Conservation (phyloP, 106 monocot genomes). For the Allium cepa region DNA sequence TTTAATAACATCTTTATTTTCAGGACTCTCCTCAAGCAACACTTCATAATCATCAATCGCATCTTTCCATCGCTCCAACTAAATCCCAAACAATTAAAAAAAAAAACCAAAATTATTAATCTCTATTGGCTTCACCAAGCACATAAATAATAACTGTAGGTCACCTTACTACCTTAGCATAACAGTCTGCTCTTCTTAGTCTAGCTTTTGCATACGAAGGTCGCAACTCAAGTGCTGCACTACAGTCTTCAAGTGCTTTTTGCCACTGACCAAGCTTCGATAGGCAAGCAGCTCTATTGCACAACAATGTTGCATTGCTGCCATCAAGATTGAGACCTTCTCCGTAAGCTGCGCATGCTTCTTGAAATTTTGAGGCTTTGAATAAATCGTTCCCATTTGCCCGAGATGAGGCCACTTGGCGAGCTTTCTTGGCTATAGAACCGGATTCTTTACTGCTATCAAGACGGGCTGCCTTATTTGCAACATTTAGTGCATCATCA, state of each 20-base stretch:
- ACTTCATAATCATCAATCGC: conserved; percentile 52
- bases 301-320: conserved; percentile 56
- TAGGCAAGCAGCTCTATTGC: conserved; percentile 64
- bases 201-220: conserved; percentile 66
- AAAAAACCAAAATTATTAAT: neutral
- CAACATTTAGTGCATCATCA: conserved; percentile 43
- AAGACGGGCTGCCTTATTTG: conserved; percentile 32
- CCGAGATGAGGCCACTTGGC: conserved; percentile 29
- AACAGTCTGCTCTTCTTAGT: conserved; percentile 70
- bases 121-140: too few relatives aligned
- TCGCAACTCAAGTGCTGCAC: conserved; percentile 34
- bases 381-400: conserved; percentile 63
- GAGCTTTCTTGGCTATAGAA: conserved; percentile 15
- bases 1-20: conserved; percentile 50
- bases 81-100: neutral
- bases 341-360: conserved; percentile 59
- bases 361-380: conserved; percentile 41
- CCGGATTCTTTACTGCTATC: conserved; percentile 39
- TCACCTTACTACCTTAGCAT: conserved; percentile 46
- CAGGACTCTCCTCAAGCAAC: conserved; percentile 43
- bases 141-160: neutral
- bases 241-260: conserved; percentile 66
- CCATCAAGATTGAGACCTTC: conserved; percentile 58
- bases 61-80: conserved; percentile 70
- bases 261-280: conserved; percentile 46